Conservation (phyloP, 2,329 filamentous ascomycete genomes). For the Aaosphaeria arxii region DNA sequence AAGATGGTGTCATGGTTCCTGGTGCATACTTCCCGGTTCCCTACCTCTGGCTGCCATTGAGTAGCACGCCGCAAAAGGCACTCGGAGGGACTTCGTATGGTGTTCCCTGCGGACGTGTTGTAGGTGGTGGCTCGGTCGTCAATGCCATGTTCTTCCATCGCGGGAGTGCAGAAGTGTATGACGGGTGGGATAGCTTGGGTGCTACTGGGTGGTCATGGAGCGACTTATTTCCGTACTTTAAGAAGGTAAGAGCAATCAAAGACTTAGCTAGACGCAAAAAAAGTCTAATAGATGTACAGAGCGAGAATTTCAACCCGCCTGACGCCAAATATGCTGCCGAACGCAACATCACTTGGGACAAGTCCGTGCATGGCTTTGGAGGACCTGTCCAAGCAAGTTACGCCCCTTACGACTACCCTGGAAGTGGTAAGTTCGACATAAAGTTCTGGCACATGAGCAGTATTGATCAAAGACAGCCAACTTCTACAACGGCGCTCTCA, state of each 20-base stretch:
- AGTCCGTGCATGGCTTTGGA: slow-evolving; percentile 13
- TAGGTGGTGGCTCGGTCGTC: slow-evolving; percentile 33
- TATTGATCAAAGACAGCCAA: slow-evolving; percentile 8
- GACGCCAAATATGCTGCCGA: slow-evolving; percentile 9
- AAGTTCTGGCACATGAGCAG: not conserved
- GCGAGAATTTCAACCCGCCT: slow-evolving; percentile 18
- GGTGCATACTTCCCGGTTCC: slow-evolving; percentile 16
- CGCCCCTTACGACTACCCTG: slow-evolving; percentile 22
- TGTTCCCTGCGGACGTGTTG: slow-evolving; percentile 19
- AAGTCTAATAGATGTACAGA: slow-evolving; percentile 7
- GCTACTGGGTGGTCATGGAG: slow-evolving; percentile 58
- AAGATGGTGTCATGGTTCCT: slow-evolving; percentile 19
- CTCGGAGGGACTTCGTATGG: slow-evolving; percentile 13
- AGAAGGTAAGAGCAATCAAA: slow-evolving; percentile 12
- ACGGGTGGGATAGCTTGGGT: slow-evolving; percentile 56
- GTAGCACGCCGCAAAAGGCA: slow-evolving; percentile 14
- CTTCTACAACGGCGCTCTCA: slow-evolving; percentile 14
- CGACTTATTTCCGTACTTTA: slow-evolving; percentile 38
- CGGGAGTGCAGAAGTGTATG: slow-evolving; percentile 29
- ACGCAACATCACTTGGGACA: slow-evolving; percentile 19
- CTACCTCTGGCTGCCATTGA: slow-evolving; percentile 19
- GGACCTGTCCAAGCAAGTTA: slow-evolving; percentile 22
- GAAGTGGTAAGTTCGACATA: slow-evolving; percentile 8
- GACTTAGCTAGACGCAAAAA: not conserved
- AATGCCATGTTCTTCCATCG: slow-evolving; percentile 37